Evolutionary conservation across 805 yeast species (phyloP).

Genomic region (Danielia oregonensis): DNA sequence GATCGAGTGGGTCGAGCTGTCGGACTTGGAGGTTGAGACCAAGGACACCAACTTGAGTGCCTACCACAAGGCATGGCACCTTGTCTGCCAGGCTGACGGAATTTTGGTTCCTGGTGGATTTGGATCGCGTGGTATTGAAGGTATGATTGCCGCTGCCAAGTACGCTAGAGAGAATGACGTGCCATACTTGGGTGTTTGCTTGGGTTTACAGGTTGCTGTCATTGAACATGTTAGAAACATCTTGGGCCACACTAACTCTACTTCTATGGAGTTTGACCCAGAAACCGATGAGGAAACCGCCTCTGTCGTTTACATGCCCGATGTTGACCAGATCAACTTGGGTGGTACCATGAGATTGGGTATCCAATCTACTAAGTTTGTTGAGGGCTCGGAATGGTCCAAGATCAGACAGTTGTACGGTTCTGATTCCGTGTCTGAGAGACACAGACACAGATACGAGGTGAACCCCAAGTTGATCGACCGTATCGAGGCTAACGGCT

Average conservation of each 20-base stretch:
- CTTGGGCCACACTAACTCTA: slow-evolving; percentile 62
- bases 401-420: slow-evolving; percentile 73
- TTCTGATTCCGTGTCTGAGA: slow-evolving; percentile 66
- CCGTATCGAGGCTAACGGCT: slow-evolving; percentile 70
- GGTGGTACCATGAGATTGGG: slow-evolving; percentile 99
- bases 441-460: slow-evolving; percentile 99
- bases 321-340: slow-evolving; percentile 88
- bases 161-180: slow-evolving; percentile 96
- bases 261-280: slow-evolving; percentile 78
- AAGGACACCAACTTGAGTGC: slow-evolving; percentile 62
- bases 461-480: slow-evolving; percentile 81
- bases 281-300: slow-evolving; percentile 58
- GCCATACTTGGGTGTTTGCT: slow-evolving; percentile 95
- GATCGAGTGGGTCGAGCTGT: slow-evolving; percentile 94
- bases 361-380: slow-evolving; percentile 83
- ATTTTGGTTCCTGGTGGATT: slow-evolving; percentile 98
- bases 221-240: slow-evolving; percentile 87
- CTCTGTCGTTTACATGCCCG: slow-evolving; percentile 96
- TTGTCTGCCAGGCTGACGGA: slow-evolving; percentile 91
- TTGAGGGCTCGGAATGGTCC: slow-evolving; percentile 60
- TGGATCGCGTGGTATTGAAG: slow-evolving; percentile 96
- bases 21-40: slow-evolving; percentile 77
- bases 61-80: slow-evolving; percentile 95
- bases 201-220: slow-evolving; percentile 96
- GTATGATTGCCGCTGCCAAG: slow-evolving; percentile 94